phyloP scores from a whole-genome alignment of 2,329 filamentous ascomycete species.

The Celoporthe dispersa region DNA sequence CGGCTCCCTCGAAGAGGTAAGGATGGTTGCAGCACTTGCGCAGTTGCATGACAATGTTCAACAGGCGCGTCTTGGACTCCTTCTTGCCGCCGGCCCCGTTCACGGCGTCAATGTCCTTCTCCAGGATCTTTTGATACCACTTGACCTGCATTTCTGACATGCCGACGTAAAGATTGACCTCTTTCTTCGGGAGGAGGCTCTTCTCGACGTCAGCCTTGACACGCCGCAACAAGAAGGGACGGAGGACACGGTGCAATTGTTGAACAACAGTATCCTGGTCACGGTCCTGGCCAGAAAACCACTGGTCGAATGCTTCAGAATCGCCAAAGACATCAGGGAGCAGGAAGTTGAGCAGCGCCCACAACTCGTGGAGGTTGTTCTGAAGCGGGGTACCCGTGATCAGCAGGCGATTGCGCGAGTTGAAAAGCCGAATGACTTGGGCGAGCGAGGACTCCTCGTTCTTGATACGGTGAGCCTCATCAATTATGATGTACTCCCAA shows the following conservation, averaged over 20 bases:
- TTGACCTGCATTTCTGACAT: constrained; percentile 99
- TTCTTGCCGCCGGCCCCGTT: constrained; percentile 96
- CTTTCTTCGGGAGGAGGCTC: constrained; percentile 95
- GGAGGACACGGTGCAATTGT: constrained; percentile 89
- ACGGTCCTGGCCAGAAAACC: constrained; percentile 89
- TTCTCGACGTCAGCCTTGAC: constrained; percentile 99
- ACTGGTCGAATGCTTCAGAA: constrained; percentile 94
- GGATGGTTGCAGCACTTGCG: constrained; percentile 99
- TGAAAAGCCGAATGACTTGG: constrained; percentile 94
- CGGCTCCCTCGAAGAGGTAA: constrained; percentile 95
- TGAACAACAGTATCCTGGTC: constrained; percentile 97
- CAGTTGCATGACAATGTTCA: constrained; percentile 99
- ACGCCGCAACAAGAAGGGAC: constrained; percentile 91
- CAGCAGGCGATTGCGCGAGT: constrained; percentile 89
- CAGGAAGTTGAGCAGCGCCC: constrained; percentile 95
- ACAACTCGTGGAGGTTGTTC: constrained; percentile 97
- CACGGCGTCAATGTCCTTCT: constrained; percentile 98
- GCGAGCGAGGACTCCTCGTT: constrained; percentile 97
- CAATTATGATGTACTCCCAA: constrained; percentile 99
- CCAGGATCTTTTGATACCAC: constrained; percentile 98
- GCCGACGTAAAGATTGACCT: constrained; percentile 93
- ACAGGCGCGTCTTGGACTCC: constrained; percentile 93
- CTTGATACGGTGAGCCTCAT: constrained; percentile 98
- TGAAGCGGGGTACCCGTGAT: constrained; percentile 97
- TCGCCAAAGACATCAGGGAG: constrained; percentile 98